phyloP scores from a whole-genome alignment of 2,329 filamentous ascomycete species.

The Microdochium trichocladiopsis region DNA sequence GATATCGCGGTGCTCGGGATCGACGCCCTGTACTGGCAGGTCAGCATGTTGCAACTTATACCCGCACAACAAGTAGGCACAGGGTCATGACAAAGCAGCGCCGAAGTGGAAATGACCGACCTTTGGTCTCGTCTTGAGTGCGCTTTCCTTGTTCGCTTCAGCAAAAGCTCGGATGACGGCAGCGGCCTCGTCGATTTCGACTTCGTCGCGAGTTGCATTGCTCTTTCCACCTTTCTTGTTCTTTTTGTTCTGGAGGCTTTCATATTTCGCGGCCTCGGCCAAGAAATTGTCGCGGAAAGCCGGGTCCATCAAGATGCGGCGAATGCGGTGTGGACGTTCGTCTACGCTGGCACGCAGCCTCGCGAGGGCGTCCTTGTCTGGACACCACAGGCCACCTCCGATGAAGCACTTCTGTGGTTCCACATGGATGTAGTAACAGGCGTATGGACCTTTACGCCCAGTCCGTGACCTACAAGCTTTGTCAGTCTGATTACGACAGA shows the following conservation, averaged over 20 bases:
- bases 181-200: constrained; percentile 18
- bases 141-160: constrained; percentile 61
- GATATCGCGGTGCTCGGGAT: constrained; percentile 69
- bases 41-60: no score
- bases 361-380: constrained; percentile 58
- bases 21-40: constrained; percentile 53
- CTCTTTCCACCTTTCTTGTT: constrained; percentile 6
- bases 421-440: constrained; percentile 81
- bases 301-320: constrained; percentile 55
- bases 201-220: not conserved
- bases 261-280: constrained; percentile 42
- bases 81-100: no score
- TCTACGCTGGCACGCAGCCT: constrained; percentile 70
- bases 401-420: constrained; percentile 67
- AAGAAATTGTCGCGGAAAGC: constrained; percentile 60
- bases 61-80: no score
- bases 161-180: constrained; percentile 64
- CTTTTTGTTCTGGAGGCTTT: constrained; percentile 16
- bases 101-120: no score
- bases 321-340: constrained; percentile 61
- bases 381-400: constrained; percentile 78
- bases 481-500: constrained; percentile 11
- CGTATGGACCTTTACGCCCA: constrained; percentile 80
- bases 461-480: constrained; percentile 60
- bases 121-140: constrained; percentile 82